These are phyloP conservation scores for Suaeda aralocaspica DNA, from an alignment of 148 eudicot species.

Conservation along the genomic window DNA sequence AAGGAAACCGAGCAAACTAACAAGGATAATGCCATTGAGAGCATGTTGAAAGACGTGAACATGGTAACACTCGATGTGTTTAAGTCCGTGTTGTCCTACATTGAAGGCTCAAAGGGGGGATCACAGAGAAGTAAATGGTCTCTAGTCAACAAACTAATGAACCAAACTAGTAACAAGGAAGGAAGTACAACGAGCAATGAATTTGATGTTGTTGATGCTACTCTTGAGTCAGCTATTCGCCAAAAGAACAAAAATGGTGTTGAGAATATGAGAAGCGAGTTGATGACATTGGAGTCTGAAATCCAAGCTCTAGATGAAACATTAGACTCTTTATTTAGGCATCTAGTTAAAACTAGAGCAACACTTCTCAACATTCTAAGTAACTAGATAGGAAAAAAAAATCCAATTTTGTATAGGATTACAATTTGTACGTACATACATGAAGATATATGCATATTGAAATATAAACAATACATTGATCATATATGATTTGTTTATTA, in stretches of 20 bases:
- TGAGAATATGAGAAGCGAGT: slow-evolving; percentile 10
- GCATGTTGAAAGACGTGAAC: slow-evolving; percentile 1
- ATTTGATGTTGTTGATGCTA: slow-evolving; percentile 15
- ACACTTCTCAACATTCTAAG: slow-evolving; percentile 22
- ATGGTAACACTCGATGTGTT: too few relatives aligned
- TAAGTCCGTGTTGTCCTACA: neutral
- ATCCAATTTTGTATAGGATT: too few relatives aligned
- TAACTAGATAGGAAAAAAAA: too few relatives aligned
- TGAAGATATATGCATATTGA: too few relatives aligned
- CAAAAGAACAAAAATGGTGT: slow-evolving; percentile 8
- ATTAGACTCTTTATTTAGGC: slow-evolving; percentile 18
- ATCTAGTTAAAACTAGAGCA: slow-evolving; percentile 21
- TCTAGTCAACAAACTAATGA: slow-evolving; percentile 1
- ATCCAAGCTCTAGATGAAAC: slow-evolving; percentile 21
- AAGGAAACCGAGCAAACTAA: slow-evolving; percentile 12
- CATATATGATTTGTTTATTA: too few relatives aligned
- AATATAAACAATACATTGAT: too few relatives aligned
- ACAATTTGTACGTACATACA: too few relatives aligned
- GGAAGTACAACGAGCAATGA: neutral
- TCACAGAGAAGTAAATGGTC: slow-evolving; percentile 13
- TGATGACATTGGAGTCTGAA: slow-evolving; percentile 21
- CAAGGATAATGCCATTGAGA: neutral
- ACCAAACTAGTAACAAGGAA: slow-evolving; percentile 6
- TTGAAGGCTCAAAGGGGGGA: slow-evolving; percentile 6
- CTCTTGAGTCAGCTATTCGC: neutral